Base-by-base conservation (phyloP, 2,329 filamentous ascomycete species). In the Huntiella decipiens region DNA sequence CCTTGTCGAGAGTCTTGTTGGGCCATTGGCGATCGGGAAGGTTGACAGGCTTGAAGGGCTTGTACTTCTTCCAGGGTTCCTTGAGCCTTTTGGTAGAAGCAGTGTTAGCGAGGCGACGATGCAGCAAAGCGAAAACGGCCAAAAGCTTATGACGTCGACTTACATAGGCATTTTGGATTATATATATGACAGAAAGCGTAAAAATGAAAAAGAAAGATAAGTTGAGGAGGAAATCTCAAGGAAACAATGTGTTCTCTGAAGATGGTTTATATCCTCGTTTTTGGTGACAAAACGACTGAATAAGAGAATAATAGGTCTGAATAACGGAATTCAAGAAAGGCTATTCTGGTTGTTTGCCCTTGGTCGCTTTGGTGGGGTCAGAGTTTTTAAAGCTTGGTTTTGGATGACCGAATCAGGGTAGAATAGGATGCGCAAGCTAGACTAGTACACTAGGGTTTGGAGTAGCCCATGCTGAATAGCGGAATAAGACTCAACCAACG, bases 1-100 rank as follows among this genome's bases (percentile, higher is more conserved):
- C 74, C 65, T 87, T 91, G 56, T 83, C 74, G 56, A 95, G 73
- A 36, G 73, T 75, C 66, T 82, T 87, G 58, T 72, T 73, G 8
- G 86, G 86, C 86, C 86, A 93, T 80, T 82, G 74, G 34, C 81
- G 71, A 60, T 84, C 67, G 22, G 77, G 74, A 36, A 85, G 66
- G 56, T 81, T 63, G 19, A 61, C 37, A 17, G 59, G 54, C 55
- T 69, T 67, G 60, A 85, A 86, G 45, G 66, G 65, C 61, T 72
- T 77, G 68, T 87, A 87, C 62, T 87, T 87, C 55, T 69, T 79
- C 54, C 73, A 84, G 36, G 81, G 80, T 55, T 85, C 77, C 56
- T 79, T 73, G 61, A 86, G 79, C 79, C 73, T 77, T 53, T 13
- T 22, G 44, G 42, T 36, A 47, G 13, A 42, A 28, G 7, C 22